Evolutionary conservation across 192 early-diverging fungal genomes (phyloP), one percentile per base, ranked within the genome.

Genomic region (Funneliformis mosseae): DNA sequence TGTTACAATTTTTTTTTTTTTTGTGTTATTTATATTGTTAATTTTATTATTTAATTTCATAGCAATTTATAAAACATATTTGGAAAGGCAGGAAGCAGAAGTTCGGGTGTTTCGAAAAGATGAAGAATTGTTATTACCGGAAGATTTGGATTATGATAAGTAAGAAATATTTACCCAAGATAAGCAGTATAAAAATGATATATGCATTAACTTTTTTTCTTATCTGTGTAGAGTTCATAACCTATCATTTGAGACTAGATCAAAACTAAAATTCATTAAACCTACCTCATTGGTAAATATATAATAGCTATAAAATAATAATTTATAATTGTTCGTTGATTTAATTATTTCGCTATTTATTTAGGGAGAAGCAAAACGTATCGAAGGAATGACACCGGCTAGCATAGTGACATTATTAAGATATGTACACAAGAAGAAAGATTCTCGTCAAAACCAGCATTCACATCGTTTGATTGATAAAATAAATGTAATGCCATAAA

Each of bases 371-470:
- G 94, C 92, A 28, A 93, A 93, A 84, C 86, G 94, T 50, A 91
- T 95, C 69, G 93, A 92, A 70, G 94, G 94, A 4, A 92, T 95
- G 83, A 95, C 94, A 42, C 93, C 94, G 18, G 90, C 91, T 6
- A 90, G 88, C n/a, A 88, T 95, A 64, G 70, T 95, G 38, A 89
- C 90, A 33, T 81, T 95, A 71, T 85, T 95, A 27, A 90, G 88
- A 59, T 88, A 92, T 75, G 90, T 89, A 5, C 83, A 88, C 59
- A 80, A 82, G 76, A 84, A 42, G 8, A 81, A 82, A 33, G 77
- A 83, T 48, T 59, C 18, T 28, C 33, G 33, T 2, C 33, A 0
- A 33, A 33, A 33, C 33, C 33, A 33, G 33, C 33, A 33, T 33
- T 33, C 33, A 33, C 33, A 33, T 33, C 33, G 33, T 33, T 33